A percentile compares a stretch with the other conserved stretches of the same genome.
Evolutionary conservation across 2,329 filamentous ascomycete genomes (phyloP).

Genomic region (Alternaria novae-zelandiae): DNA sequence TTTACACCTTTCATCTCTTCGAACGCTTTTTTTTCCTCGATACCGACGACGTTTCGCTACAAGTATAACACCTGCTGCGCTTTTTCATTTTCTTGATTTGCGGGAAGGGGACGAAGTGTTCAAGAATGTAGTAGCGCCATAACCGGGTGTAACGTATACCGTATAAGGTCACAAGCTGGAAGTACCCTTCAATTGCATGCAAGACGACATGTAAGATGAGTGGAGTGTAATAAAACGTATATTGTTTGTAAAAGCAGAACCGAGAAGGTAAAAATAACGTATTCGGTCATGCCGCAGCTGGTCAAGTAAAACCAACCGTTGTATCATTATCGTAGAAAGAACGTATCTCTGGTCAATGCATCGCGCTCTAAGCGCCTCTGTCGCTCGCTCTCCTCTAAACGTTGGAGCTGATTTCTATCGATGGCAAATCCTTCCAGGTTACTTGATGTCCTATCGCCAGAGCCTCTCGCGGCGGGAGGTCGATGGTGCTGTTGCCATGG

Average conservation of each 20-base stretch:
- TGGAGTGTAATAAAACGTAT: background rate
- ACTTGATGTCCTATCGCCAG: background rate
- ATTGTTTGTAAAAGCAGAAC: background rate
- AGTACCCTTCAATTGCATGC: too few species aligned
- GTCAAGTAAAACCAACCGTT: background rate
- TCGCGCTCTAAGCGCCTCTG: background rate
- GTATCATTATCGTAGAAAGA: background rate
- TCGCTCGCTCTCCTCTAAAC: background rate
- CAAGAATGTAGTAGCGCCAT: background rate
- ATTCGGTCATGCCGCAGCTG: background rate
- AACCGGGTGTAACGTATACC: too few species aligned
- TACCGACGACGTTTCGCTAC: fast-evolving
- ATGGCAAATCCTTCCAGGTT: background rate
- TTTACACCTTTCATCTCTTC: background rate
- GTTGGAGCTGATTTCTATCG: background rate
- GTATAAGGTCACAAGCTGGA: too few species aligned
- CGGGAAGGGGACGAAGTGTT: background rate
- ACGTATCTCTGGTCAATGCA: background rate
- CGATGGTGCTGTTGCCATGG: background rate
- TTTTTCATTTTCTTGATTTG: too few species aligned
- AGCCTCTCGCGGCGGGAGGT: background rate
- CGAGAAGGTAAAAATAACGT: background rate
- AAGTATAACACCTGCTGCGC: background rate
- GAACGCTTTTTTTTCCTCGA: background rate
- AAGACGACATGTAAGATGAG: background rate